Conservation (phyloP, 257 asterid species). For the Nicotiana knightiana region DNA sequence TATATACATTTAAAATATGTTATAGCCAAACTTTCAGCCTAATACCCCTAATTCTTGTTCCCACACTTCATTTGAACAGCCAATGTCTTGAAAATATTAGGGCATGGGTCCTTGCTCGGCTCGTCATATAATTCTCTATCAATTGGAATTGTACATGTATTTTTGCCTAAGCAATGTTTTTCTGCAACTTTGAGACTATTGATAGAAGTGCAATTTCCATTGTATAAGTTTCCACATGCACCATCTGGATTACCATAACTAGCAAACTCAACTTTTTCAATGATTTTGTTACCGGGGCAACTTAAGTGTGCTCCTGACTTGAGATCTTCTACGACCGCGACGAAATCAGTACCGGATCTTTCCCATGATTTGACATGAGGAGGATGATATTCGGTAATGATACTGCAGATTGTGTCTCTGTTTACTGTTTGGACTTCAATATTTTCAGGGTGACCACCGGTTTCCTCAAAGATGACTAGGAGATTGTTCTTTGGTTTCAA, state of each 20-base stretch:
- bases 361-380: slow-evolving; percentile 36
- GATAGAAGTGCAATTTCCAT: slow-evolving; percentile 50
- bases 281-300: slow-evolving; percentile 40
- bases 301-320: slow-evolving; percentile 32
- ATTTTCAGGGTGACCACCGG: slow-evolving; percentile 42
- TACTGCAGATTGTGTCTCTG: slow-evolving; percentile 62
- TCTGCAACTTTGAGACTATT: slow-evolving; percentile 25
- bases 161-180: slow-evolving; percentile 62
- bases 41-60: background rate
- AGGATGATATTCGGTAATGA: slow-evolving; percentile 45
- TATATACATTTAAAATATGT: background rate
- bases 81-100: slow-evolving; percentile 40
- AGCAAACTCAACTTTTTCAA: slow-evolving; percentile 49
- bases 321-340: slow-evolving; percentile 23
- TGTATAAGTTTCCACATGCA: slow-evolving; percentile 49
- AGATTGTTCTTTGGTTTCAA: slow-evolving; percentile 47
- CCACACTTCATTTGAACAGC: slow-evolving; percentile 69
- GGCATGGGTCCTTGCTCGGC: slow-evolving; percentile 49
- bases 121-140: slow-evolving; percentile 35
- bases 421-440: slow-evolving; percentile 44
- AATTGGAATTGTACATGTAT: slow-evolving; percentile 52
- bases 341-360: slow-evolving; percentile 27
- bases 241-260: slow-evolving; percentile 61
- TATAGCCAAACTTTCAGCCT: background rate
- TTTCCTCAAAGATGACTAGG: slow-evolving; percentile 57